These are phyloP conservation scores for Phaeotremella skinneri DNA, from an alignment of 768 basidiomycete species.

Conservation along the genomic window DNA sequence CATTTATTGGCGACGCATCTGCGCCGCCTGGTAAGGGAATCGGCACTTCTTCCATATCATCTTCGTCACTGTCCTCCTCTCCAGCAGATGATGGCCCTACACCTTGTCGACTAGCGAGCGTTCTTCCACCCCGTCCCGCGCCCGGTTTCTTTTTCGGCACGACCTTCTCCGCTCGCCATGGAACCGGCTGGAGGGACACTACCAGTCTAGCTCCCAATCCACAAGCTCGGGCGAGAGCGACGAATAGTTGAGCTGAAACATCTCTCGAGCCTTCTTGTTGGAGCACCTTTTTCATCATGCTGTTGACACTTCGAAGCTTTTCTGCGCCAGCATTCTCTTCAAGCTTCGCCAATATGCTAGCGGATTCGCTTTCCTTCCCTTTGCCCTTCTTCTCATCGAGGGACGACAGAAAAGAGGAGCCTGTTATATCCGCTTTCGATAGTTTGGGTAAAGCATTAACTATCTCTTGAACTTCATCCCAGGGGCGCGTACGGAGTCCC, in stretches of 20 bases:
- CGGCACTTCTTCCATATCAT: constrained; percentile 40
- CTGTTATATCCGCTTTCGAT: constrained; percentile 41
- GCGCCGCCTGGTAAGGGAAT: constrained; percentile 31
- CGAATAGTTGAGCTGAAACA: constrained; percentile 84
- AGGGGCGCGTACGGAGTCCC: constrained; percentile 67
- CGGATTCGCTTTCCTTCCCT: constrained; percentile 52
- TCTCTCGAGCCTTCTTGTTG: constrained; percentile 78
- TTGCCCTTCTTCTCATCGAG: constrained; percentile 48
- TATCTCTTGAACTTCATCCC: constrained; percentile 63
- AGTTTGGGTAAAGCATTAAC: constrained; percentile 42
- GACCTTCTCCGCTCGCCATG: constrained; percentile 66
- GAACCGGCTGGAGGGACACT: constrained; percentile 84
- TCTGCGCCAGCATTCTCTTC: constrained; percentile 60
- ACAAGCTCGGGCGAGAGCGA: constrained; percentile 78
- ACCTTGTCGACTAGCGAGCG: constrained; percentile 36
- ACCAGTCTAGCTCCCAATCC: constrained; percentile 84
- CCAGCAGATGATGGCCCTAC: constrained; percentile 27
- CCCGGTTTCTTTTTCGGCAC: constrained; percentile 32
- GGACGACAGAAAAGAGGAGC: constrained; percentile 19
- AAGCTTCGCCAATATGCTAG: constrained; percentile 26
- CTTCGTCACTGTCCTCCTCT: constrained; percentile 44
- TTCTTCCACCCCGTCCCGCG: constrained; percentile 32
- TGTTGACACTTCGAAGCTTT: constrained; percentile 70
- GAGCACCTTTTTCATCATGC: constrained; percentile 88
- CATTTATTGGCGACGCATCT: background rate